Evolutionary conservation across 805 yeast species (phyloP), one percentile per base, ranked within the genome.

Genomic region (Pichia insulana): DNA sequence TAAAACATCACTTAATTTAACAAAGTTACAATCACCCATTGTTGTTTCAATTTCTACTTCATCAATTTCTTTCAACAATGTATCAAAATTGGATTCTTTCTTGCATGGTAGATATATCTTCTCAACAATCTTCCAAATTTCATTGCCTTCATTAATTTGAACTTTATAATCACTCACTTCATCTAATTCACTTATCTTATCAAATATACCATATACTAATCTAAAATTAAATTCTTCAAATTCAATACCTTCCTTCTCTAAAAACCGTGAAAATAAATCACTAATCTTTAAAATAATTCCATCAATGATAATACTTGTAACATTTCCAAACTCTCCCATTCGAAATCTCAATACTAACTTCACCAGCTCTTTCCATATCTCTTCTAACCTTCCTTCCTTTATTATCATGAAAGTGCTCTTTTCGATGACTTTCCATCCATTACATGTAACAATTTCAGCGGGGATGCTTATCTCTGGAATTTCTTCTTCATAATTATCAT

Each of bases 221-320:
- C 44, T 40, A 11, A 51, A 37, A 36, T 46, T 53, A 40, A 48
- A 50, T 15, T 41, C 45, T 8, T 37, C 36, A 35, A 50, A 43
- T 8, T 44, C 44, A 13, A 39, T 37, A 27, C 22, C 33, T 10
- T 36, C 19, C 4, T 30, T 25, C 7, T 26, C 22, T 3, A 58
- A 37, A 13, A 54, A 40, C 3, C 44, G 34, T 1, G 61, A 56
- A 39, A 51, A 59, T 4, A 47, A 30, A 15, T 55, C 37, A 5
- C 59, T 52, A 2, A 59, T 4, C 5, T 36, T 39, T 28, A 54
- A 52, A 33, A 56, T 32, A n/a, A 57, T 39, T 10, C 63, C 63
- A 44, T 54, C 45, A 16, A 57, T 30, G 3, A 56, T 43, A n/a
- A 36, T 6, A 30, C 16, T 2, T 37, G 32, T 17, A 15, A 11